These are phyloP conservation scores for Gaertneriomyces semiglobifer DNA, from an alignment of 192 early-diverging fungal species.

Conservation along the genomic window DNA sequence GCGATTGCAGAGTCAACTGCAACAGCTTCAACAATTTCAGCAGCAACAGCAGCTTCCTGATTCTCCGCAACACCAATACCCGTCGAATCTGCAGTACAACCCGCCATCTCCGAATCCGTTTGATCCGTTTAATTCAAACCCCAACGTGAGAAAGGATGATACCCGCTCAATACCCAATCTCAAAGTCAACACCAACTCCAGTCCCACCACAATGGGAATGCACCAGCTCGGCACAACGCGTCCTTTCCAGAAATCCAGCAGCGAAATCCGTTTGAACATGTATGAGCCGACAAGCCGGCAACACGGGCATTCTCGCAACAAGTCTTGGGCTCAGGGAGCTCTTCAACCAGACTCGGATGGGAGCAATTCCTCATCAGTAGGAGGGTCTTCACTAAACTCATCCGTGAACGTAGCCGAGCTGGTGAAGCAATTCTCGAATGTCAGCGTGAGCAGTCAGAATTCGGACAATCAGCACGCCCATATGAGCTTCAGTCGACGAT, in stretches of 20 bases:
- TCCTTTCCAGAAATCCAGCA: conserved; percentile 17
- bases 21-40: conserved; percentile 2
- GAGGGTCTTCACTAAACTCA: not conserved
- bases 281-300: conserved; percentile 10
- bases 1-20: not conserved
- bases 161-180: conserved; percentile 25
- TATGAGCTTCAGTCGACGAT: no score
- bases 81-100: not conserved
- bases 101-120: conserved; percentile 10
- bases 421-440: conserved; percentile 1
- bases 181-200: conserved; percentile 7
- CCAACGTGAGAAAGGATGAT: conserved; percentile 6
- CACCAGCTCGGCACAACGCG: not conserved
- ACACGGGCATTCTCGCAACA: conserved; percentile 27
- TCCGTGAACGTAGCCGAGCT: not conserved
- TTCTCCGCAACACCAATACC: not conserved
- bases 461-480: no score
- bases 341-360: not conserved
- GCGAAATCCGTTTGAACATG: conserved; percentile 19
- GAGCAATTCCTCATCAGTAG: not conserved
- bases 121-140: conserved; percentile 8
- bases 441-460: not conserved
- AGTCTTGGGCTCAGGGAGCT: conserved; percentile 21
- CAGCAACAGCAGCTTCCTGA: conserved; percentile 1
- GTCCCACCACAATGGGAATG: conserved; percentile 11